These are phyloP conservation scores for Ceratocystis colombiana DNA, from an alignment of 2,329 filamentous ascomycete genomes.

Conservation along the genomic window DNA sequence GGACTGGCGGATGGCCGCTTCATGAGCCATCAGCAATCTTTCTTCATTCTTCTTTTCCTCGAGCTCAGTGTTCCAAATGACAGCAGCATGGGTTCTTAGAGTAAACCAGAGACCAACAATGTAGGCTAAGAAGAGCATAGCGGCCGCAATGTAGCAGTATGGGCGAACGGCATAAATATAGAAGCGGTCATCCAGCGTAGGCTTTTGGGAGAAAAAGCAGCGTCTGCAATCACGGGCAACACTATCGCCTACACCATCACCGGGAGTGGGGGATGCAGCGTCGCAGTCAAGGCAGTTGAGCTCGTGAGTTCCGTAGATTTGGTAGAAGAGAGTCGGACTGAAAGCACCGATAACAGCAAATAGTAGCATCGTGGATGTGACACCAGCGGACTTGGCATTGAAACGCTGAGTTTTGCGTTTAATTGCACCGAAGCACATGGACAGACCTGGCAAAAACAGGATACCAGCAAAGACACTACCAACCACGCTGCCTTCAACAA, in stretches of 20 bases:
- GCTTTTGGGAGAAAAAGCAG: slow-evolving; percentile 86
- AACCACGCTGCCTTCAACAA: slow-evolving; percentile 94
- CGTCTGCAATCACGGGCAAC: slow-evolving; percentile 68
- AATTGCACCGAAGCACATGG: slow-evolving; percentile 97
- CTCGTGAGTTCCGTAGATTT: slow-evolving; percentile 96
- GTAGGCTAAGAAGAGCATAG: slow-evolving; percentile 83
- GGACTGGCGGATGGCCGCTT: slow-evolving; percentile 16
- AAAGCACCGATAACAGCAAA: slow-evolving; percentile 95
- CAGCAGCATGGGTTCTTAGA: slow-evolving; percentile 83
- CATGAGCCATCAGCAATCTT: slow-evolving; percentile 28
- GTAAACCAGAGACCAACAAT: slow-evolving; percentile 93
- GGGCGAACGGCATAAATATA: slow-evolving; percentile 84
- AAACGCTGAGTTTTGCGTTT: slow-evolving; percentile 98
- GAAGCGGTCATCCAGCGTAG: slow-evolving; percentile 75
- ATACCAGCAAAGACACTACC: slow-evolving; percentile 97
- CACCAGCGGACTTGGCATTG: slow-evolving; percentile 90
- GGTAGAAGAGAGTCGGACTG: slow-evolving; percentile 91
- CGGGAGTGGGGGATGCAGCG: slow-evolving; percentile 36
- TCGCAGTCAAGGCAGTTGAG: slow-evolving; percentile 67
- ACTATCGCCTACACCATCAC: slow-evolving; percentile 30
- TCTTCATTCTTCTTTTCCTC: slow-evolving; percentile 65
- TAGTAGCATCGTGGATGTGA: slow-evolving; percentile 94
- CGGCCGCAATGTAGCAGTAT: slow-evolving; percentile 81
- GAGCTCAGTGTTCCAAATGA: slow-evolving; percentile 85
- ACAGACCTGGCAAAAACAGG: slow-evolving; percentile 83